Conservation (phyloP, 2,329 filamentous ascomycete species). For the Phyllosticta paracitricarpa region DNA sequence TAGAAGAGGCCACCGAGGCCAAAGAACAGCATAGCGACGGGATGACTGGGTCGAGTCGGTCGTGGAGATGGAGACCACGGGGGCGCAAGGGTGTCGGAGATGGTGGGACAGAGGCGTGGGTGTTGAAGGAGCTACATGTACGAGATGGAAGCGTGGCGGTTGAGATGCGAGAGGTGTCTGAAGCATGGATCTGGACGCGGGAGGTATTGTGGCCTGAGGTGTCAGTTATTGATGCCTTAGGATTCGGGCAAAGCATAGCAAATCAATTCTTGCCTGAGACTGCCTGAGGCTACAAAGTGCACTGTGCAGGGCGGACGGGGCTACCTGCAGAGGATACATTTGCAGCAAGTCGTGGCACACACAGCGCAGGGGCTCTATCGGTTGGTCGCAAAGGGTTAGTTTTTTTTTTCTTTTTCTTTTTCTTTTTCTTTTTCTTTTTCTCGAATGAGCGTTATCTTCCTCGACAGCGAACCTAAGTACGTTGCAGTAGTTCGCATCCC, state of each 20-base stretch:
- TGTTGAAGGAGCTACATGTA: not conserved
- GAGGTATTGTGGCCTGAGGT: not conserved
- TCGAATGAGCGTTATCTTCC: too few relatives aligned
- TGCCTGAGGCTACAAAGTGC: too few relatives aligned
- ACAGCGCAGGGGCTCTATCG: too few relatives aligned
- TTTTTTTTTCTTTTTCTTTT: too few relatives aligned
- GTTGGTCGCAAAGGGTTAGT: too few relatives aligned
- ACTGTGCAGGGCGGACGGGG: too few relatives aligned
- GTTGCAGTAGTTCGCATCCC: too few relatives aligned
- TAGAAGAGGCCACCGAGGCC: slow-evolving; percentile 64
- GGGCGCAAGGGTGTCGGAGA: not conserved
- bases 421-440: too few relatives aligned
- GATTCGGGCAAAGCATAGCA: not conserved
- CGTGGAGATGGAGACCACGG: not conserved
- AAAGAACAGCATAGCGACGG: slow-evolving; percentile 55
- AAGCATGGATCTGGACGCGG: not conserved
- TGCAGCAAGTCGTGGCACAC: too few relatives aligned
- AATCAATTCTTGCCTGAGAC: not conserved
- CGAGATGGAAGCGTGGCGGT: not conserved
- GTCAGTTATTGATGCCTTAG: not conserved
- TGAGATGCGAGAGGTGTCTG: not conserved
- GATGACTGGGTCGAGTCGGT: not conserved
- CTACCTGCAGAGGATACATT: too few relatives aligned
- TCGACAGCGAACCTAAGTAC: too few relatives aligned
- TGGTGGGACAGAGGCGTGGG: not conserved